Conservation (phyloP, 257 asterid genomes). For the Scutellaria minor region DNA sequence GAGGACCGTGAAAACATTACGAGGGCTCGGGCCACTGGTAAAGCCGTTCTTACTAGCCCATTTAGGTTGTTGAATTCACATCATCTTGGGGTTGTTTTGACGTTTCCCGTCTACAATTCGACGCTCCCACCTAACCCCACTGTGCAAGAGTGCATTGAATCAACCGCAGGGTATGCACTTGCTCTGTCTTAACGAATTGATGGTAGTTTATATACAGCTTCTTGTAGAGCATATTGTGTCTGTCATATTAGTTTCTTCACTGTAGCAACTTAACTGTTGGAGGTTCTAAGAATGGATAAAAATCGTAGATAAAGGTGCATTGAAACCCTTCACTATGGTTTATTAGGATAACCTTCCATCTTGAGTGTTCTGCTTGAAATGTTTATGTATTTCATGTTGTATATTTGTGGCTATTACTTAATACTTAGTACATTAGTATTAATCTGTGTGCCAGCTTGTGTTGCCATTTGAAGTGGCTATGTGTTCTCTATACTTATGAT, state of each 20-base stretch:
- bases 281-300: too few relatives aligned
- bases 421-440: not conserved
- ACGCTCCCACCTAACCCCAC: conserved; percentile 71
- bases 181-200: not conserved
- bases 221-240: too few relatives aligned
- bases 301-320: not conserved
- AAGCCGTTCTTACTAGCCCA: conserved; percentile 93
- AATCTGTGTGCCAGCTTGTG: not conserved
- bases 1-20: conserved; percentile 93
- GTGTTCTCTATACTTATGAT: too few relatives aligned
- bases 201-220: too few relatives aligned
- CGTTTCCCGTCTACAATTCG: conserved; percentile 84
- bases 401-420: not conserved
- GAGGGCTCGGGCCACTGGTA: conserved; percentile 90
- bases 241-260: too few relatives aligned
- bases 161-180: conserved; percentile 79
- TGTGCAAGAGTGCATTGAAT: conserved; percentile 64
- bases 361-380: not conserved
- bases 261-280: too few relatives aligned
- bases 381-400: not conserved
- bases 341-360: not conserved
- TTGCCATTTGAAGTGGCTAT: not conserved
- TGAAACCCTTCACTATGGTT: not conserved
- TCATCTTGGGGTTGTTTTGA: conserved; percentile 94
- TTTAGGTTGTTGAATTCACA: conserved; percentile 79